Conservation (phyloP, 2,329 filamentous ascomycete species). For the Hymenoscyphus scutula region DNA sequence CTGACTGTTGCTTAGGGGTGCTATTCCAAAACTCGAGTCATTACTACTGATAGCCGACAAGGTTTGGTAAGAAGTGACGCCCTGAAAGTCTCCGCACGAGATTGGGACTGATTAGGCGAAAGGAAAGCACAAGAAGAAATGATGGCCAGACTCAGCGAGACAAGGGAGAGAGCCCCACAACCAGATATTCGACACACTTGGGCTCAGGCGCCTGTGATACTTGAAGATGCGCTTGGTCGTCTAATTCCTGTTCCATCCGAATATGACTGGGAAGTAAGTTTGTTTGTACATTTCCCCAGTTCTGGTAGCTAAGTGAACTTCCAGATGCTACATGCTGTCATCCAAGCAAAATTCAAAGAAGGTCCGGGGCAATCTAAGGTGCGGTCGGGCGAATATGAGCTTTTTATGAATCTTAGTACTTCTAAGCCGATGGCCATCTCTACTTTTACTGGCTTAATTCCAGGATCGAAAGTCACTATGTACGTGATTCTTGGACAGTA, state of each 20-base stretch:
- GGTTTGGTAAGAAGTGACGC: too few species aligned
- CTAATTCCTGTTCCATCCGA: conserved; percentile 17
- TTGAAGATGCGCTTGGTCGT: conserved; percentile 20
- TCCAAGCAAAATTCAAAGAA: conserved; percentile 13
- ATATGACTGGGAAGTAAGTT: conserved; percentile 15
- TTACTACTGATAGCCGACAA: too few species aligned
- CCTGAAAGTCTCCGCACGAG: too few species aligned
- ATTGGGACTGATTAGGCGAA: not conserved
- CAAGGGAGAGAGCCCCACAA: not conserved
- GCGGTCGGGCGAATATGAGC: conserved; percentile 17
- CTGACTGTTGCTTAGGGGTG: too few species aligned
- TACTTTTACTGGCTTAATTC: not conserved
- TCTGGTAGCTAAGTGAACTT: too few species aligned
- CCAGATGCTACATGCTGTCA: conserved; percentile 15
- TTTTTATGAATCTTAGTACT: conserved; percentile 1
- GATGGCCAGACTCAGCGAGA: not conserved
- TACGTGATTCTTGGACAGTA: conserved; percentile 3
- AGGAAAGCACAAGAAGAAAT: conserved; percentile 6
- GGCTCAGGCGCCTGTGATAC: conserved; percentile 14
- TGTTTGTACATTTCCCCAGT: too few species aligned
- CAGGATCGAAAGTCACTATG: conserved; percentile 10
- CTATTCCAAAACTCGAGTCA: too few species aligned
- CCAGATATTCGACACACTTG: conserved; percentile 16
- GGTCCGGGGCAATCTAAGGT: conserved; percentile 14
- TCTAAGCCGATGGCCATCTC: not conserved